Percentiles rank a stretch among this genome's conserved stretches.
phyloP scores from a whole-genome alignment of 2,329 filamentous ascomycete species.

The Aureobasidium sp. region DNA sequence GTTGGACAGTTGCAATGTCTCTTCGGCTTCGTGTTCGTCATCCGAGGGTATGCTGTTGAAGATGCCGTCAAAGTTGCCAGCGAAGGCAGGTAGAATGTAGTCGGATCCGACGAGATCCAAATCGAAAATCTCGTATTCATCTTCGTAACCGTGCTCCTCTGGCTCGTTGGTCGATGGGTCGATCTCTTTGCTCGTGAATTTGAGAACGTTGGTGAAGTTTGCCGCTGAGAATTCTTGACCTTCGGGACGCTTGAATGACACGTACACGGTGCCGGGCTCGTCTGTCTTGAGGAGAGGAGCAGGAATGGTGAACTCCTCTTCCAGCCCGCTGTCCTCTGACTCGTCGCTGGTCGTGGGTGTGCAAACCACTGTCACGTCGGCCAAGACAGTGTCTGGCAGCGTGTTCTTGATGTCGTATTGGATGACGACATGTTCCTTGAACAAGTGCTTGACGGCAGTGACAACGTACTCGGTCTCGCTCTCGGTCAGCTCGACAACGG shows the following conservation, averaged over 20 bases:
- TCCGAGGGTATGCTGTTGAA: constrained; percentile 76
- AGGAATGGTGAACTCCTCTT: constrained; percentile 89
- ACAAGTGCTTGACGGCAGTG: constrained; percentile 88
- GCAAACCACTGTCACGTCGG: constrained; percentile 78
- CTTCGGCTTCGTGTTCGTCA: constrained; percentile 80
- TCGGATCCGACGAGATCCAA: constrained; percentile 86
- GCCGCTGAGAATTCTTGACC: constrained; percentile 70
- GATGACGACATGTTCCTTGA: constrained; percentile 92
- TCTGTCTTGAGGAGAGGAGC: constrained; percentile 75
- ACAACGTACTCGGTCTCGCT: constrained; percentile 98
- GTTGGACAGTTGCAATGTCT: constrained; percentile 80
- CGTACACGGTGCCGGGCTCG: constrained; percentile 88
- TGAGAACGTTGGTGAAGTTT: constrained; percentile 85
- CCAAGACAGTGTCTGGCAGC: constrained; percentile 78
- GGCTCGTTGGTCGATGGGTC: constrained; percentile 90
- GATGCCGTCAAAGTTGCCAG: constrained; percentile 88
- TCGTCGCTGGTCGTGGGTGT: constrained; percentile 78
- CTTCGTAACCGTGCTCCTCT: constrained; percentile 87
- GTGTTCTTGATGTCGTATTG: constrained; percentile 99
- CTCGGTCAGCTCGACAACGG: constrained; percentile 82
- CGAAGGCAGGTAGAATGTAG: constrained; percentile 88
- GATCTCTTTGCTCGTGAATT: constrained; percentile 97
- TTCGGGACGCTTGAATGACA: constrained; percentile 83
- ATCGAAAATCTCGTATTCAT: constrained; percentile 95
- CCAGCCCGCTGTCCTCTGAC: constrained; percentile 61